Conservation (phyloP, 345 rosid species). For the Theobroma cacao region DNA sequence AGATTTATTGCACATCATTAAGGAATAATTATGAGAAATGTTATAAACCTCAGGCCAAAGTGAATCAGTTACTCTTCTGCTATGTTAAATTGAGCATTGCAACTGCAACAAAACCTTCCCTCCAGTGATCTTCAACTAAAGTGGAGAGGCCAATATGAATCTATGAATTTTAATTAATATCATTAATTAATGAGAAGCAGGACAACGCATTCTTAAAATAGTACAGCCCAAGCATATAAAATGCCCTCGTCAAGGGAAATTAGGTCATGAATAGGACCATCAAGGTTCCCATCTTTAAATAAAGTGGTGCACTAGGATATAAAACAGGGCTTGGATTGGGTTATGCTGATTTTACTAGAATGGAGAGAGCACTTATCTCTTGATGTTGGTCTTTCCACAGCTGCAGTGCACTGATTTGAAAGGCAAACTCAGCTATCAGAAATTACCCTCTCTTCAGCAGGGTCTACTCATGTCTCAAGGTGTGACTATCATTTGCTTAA, state of each 20-base stretch:
- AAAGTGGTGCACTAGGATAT: background rate
- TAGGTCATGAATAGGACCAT: conserved; percentile 12
- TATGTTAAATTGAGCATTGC: background rate
- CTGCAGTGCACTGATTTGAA: conserved; percentile 15
- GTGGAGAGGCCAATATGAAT: conserved; percentile 2
- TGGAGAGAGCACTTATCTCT: conserved; percentile 26
- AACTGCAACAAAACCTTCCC: background rate
- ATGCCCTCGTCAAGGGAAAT: background rate
- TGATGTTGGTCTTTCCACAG: conserved; percentile 4
- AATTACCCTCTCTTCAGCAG: background rate
- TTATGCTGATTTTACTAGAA: conserved; percentile 14
- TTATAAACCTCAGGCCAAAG: background rate
- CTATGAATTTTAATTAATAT: background rate
- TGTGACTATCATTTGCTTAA: background rate
- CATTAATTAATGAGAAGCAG: background rate
- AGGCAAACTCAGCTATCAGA: conserved; percentile 13
- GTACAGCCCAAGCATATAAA: no score
- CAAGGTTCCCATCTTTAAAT: background rate
- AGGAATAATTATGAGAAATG: background rate
- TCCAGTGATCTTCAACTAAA: background rate
- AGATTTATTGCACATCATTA: background rate
- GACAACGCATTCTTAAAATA: background rate
- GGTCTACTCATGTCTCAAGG: background rate
- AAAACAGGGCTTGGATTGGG: conserved; percentile 4
- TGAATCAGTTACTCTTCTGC: background rate